phyloP scores from a whole-genome alignment of 2,329 filamentous ascomycete genomes.

The Ophiostoma fasciatum region DNA sequence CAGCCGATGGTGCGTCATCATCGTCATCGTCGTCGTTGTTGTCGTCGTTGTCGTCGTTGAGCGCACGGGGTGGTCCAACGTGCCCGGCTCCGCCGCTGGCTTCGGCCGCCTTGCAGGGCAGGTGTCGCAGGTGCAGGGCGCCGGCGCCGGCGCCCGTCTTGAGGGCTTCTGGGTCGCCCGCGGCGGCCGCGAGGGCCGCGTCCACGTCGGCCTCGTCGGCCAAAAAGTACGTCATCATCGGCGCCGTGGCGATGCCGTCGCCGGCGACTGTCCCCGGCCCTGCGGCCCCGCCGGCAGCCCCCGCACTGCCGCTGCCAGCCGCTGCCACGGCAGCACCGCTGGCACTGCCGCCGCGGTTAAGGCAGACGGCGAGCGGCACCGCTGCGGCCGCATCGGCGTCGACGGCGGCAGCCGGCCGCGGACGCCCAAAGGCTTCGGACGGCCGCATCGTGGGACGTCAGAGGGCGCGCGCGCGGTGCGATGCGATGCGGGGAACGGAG shows the following conservation, averaged over 20 bases:
- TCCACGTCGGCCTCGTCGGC: constrained; percentile 33
- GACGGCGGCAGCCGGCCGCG: constrained; percentile 20
- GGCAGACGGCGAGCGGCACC: not conserved
- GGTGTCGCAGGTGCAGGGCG: constrained; percentile 4
- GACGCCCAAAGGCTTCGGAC: constrained; percentile 25
- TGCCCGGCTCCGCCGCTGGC: no score
- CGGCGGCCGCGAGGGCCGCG: constrained; percentile 19
- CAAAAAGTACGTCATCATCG: constrained; percentile 36
- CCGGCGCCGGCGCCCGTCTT: constrained; percentile 18
- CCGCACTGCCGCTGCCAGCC: not conserved
- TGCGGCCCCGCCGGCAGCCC: not conserved
- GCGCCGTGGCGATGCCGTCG: constrained; percentile 6
- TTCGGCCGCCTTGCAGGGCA: not conserved
- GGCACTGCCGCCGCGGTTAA: not conserved
- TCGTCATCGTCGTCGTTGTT: not conserved
- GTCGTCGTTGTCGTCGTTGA: not conserved
- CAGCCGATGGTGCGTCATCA: no score
- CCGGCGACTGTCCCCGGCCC: no score
- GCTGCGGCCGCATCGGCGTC: constrained; percentile 17
- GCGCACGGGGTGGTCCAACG: not conserved
- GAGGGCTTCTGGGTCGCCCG: constrained; percentile 17
- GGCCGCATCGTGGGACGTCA: constrained; percentile 28
- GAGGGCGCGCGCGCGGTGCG: not conserved
- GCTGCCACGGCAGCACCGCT: not conserved
- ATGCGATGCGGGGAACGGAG: not conserved